Percentiles rank a stretch among this genome's conserved stretches.
phyloP scores from a whole-genome alignment of 495 filamentous ascomycete genomes.

The Aspergillus steynii region DNA sequence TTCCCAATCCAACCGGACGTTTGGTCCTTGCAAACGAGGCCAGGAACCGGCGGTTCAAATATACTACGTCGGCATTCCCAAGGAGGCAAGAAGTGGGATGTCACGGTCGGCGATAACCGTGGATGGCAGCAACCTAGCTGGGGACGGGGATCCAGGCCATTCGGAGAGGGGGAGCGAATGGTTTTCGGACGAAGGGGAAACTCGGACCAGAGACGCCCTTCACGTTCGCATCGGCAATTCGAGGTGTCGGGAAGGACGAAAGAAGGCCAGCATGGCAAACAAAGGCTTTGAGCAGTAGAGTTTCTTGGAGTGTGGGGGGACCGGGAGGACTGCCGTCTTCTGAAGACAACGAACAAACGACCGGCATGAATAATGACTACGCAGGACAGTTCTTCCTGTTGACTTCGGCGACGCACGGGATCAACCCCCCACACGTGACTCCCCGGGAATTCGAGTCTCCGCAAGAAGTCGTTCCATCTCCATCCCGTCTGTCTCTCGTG shows the following conservation, averaged over 20 bases:
- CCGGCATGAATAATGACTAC: no score
- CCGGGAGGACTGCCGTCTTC: constrained; percentile 1
- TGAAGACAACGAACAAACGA: no score
- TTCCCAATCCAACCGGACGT: not conserved
- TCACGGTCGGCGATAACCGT: not conserved
- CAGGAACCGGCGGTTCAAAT: not conserved
- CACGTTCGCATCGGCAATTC: constrained; percentile 21
- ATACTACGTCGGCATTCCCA: not conserved
- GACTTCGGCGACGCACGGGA: constrained; percentile 26
- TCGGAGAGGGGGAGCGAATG: constrained; percentile 17
- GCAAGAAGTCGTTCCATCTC: constrained; percentile 17
- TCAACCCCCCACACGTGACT: constrained; percentile 33
- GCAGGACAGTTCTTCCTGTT: no score
- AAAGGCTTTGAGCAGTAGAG: not conserved
- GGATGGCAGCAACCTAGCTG: not conserved
- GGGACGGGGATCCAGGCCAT: constrained; percentile 7
- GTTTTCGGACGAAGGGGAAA: constrained; percentile 31
- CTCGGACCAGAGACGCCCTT: constrained; percentile 15
- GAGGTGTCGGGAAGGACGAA: not conserved
- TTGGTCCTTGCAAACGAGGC: not conserved
- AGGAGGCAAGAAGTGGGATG: not conserved
- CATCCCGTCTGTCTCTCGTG: constrained; percentile 13
- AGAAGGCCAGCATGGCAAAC: not conserved
- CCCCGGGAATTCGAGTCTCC: constrained; percentile 22
- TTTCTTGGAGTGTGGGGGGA: not conserved